These are phyloP conservation scores for Rosa lucieae DNA, from an alignment of 306 rosid genomes.

Conservation along the genomic window DNA sequence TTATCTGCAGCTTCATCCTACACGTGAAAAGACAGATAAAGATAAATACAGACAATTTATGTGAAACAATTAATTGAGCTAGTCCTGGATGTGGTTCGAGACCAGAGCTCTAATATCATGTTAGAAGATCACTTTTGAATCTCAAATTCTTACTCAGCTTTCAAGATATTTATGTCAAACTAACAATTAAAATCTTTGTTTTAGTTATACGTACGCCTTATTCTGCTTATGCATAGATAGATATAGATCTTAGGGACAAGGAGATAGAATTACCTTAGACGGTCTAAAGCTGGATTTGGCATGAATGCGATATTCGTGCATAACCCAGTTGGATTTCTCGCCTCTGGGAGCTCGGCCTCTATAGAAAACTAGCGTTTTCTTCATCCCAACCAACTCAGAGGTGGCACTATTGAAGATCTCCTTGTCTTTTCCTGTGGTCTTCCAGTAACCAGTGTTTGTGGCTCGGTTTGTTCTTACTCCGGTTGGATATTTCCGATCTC, in stretches of 20 bases:
- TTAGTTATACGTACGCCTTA: neutral
- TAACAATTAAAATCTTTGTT: neutral
- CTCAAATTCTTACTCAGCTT: neutral
- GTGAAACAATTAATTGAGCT: neutral
- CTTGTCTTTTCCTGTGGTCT: slow-evolving; percentile 91
- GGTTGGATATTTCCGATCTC: slow-evolving; percentile 92
- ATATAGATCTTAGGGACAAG: neutral
- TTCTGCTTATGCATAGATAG: neutral
- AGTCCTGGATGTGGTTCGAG: neutral
- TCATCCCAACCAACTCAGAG: slow-evolving; percentile 82
- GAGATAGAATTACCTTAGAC: slow-evolving; percentile 47
- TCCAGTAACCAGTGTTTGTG: slow-evolving; percentile 91
- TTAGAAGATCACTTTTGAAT: neutral
- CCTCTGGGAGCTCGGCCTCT: slow-evolving; percentile 98
- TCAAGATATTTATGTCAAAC: neutral
- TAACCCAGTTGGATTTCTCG: slow-evolving; percentile 89
- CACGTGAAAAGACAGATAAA: neutral
- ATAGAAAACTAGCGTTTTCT: slow-evolving; percentile 88
- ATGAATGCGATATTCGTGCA: slow-evolving; percentile 91
- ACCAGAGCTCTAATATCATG: neutral
- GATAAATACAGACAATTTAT: neutral
- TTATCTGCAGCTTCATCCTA: neutral
- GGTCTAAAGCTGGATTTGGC: slow-evolving; percentile 60
- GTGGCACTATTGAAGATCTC: slow-evolving; percentile 66
- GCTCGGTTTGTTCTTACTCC: slow-evolving; percentile 94